Base-by-base conservation (phyloP, 192 early-diverging fungal genomes). In the Mycoemilia scoparia region DNA sequence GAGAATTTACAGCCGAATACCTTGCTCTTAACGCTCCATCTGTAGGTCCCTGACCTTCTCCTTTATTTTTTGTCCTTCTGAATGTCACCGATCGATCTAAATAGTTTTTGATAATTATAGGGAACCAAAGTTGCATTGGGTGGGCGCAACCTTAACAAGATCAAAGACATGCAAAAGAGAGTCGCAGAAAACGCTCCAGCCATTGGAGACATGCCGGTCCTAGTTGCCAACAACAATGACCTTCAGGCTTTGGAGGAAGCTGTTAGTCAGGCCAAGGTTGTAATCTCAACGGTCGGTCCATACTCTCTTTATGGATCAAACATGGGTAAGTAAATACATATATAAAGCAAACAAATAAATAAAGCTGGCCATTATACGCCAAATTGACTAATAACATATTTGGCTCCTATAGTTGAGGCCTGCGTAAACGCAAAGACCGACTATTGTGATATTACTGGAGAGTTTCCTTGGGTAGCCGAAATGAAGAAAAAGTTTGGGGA, bases 381-480 rank as follows among this genome's bases (percentile, higher is more conserved):
- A n/a, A n/a, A n/a, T n/a, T n/a, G n/a, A n/a, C n/a, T n/a, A n/a
- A n/a, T n/a, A n/a, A n/a, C n/a, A n/a, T n/a, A n/a, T n/a, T n/a
- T n/a, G n/a, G n/a, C n/a, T n/a, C n/a, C n/a, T n/a, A n/a, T n/a
- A n/a, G 45, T 62, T 21, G 38, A 45, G 7, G 59, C 54, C 7
- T 62, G 59, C 9, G 59, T 62, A 5, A 36, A 40, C 7, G 49
- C 44, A 8, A 37, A 16, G 7, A 84, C 87, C 0, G 74, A 96
- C 45, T 96, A 91, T 45, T 64, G 86, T 21, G 90, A 96, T 41
- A 80, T 75, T 7, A 88, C 86, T n/a, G 90, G 85, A 24, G 87
- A 91, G 38, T 50, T 66, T 19, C 52, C 46, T 5, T 83, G 76
- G 60, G 57, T 74, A 12, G 53, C 64, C 25, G 36, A 66, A 7